Percentiles rank a stretch among this genome's conserved stretches.
These are phyloP conservation scores for Neocucurbitaria cava DNA, from an alignment of 2,329 filamentous ascomycete genomes.

Conservation along the genomic window DNA sequence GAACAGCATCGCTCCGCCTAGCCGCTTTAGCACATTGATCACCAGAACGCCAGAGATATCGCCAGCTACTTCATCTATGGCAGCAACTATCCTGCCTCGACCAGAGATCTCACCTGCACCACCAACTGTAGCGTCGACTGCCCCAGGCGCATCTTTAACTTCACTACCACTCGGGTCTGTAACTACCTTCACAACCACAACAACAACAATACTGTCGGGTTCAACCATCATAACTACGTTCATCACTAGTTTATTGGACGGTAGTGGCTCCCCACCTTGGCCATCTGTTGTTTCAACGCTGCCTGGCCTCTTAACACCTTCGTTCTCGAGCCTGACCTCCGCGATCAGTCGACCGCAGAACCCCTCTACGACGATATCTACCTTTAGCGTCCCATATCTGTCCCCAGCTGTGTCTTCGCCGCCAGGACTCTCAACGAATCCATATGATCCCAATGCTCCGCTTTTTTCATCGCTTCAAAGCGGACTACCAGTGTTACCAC, in stretches of 20 bases:
- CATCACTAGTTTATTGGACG: neutral
- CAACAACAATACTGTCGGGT: neutral
- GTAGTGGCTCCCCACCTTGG: neutral
- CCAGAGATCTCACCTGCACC: neutral
- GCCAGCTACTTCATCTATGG: slow-evolving; percentile 6
- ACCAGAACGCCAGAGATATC: slow-evolving; percentile 9
- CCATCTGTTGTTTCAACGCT: neutral
- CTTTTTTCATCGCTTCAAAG: neutral
- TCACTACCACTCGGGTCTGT: neutral
- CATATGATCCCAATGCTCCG: neutral
- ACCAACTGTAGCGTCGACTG: neutral
- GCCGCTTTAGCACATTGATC: slow-evolving; percentile 15
- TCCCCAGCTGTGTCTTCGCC: neutral
- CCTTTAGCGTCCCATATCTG: neutral
- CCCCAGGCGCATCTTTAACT: neutral
- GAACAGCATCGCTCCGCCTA: slow-evolving; percentile 38
- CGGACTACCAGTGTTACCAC: neutral
- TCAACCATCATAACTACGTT: neutral
- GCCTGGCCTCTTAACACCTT: neutral
- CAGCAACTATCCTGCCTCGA: neutral
- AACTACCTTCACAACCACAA: slow-evolving; percentile 4
- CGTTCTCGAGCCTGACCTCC: neutral
- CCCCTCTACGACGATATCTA: neutral
- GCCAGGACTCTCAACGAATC: neutral
- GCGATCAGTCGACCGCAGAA: slow-evolving; percentile 10